phyloP scores from a whole-genome alignment of 2,329 filamentous ascomycete genomes.

The Calonectria montana region DNA sequence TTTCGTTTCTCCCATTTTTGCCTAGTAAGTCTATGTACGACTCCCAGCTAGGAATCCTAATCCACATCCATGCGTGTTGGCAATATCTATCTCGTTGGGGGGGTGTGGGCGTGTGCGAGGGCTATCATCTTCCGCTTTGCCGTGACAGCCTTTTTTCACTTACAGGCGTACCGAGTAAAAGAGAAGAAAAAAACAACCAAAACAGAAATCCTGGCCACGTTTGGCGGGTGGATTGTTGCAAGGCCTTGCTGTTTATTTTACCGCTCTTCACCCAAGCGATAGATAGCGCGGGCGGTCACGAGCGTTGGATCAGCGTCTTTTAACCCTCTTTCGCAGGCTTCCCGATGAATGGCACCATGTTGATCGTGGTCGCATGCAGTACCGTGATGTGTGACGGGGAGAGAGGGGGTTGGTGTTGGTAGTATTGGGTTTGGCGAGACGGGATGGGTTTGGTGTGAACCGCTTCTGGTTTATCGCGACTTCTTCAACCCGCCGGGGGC shows the following conservation, averaged over 20 bases:
- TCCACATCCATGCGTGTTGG: background rate
- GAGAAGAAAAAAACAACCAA: background rate
- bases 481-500: background rate
- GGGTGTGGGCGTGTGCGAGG: background rate
- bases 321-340: background rate
- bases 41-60: background rate
- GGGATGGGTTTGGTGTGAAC: background rate
- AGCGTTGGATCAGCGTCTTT: background rate
- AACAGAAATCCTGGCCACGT: background rate
- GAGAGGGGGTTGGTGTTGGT: background rate
- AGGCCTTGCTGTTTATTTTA: background rate
- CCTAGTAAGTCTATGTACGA: background rate
- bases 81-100: background rate
- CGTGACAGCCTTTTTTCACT: background rate
- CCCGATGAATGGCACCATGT: constrained; percentile 5
- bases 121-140: background rate
- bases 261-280: constrained; percentile 8
- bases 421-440: background rate
- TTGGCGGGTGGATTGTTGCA: background rate
- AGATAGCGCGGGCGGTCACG: background rate
- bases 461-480: background rate
- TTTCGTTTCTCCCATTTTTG: background rate
- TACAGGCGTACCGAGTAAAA: background rate
- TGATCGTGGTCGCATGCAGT: constrained; percentile 7
- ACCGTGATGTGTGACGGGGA: constrained; percentile 3